Evolutionary conservation across 768 basidiomycete genomes (phyloP), one percentile per base, ranked within the genome.

Genomic region (Pleurotus eryngii): DNA sequence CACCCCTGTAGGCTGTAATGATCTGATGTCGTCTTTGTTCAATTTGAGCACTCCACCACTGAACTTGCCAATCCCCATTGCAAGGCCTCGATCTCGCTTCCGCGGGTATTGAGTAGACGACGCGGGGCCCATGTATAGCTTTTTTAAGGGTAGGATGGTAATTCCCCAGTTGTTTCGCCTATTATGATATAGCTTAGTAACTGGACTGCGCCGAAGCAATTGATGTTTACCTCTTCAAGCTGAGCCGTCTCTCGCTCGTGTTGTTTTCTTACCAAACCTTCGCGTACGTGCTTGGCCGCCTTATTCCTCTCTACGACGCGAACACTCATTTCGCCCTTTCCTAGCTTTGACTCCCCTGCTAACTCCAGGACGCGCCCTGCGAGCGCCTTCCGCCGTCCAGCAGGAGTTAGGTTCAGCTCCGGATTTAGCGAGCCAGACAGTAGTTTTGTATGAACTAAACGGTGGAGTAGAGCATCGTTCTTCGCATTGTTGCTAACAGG

Each of bases 101-200:
- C 72, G 75, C 45, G 65, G 71, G n/a, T 65, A 57, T 47, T 63
- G 50, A 6, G 56, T 59, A 17, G 70, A 64, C 17, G 68, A 65
- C 17, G 51, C 39, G 17, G 72, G 67, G 5, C 67, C 64, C 55
- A 81, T 81, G 64, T 85, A 90, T 5, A 87, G 60, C 58, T 80
- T 83, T 83, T 68, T 92, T 94, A 55, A 93, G 72, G 3, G 79
- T 75, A 39, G 89, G 90, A 63, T 94, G 90, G 67, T 92, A 94
- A 68, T 92, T 93, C 15, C 92, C 92, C 59, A 90, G 60, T 60
- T 89, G 81, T 71, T 92, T 94, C 4, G 90, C 90, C 92, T 94
- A 55, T 30, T 22, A 57, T 11, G 58, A 57, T 6, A 55, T 26
- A 27, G 0, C 4, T 26, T 26, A 5, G 24, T 30, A 40, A 37